Evolutionary conservation across 148 eudicot genomes (phyloP).

Genomic region (Rheum nobile): DNA sequence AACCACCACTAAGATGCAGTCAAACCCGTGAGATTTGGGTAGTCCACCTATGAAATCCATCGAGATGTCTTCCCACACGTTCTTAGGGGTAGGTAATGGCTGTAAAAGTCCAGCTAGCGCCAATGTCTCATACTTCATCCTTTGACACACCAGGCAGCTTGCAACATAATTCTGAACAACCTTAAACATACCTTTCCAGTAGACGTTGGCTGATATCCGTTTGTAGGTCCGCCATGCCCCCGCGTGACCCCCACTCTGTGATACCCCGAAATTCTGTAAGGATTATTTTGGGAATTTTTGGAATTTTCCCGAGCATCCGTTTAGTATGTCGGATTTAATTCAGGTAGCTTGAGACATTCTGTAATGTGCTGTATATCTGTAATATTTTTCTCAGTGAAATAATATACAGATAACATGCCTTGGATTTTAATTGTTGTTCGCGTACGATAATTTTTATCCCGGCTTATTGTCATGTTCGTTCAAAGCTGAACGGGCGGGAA

Average conservation of each 20-base stretch:
- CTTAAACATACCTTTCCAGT: neutral
- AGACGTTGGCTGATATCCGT: neutral
- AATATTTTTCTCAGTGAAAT: too few species aligned
- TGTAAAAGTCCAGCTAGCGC: neutral
- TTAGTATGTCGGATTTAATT: too few species aligned
- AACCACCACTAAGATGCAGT: neutral
- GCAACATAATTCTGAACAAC: neutral
- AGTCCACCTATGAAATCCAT: neutral
- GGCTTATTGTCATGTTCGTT: too few species aligned
- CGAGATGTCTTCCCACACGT: neutral
- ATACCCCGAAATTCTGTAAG: too few species aligned
- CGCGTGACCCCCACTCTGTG: neutral
- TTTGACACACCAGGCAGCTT: neutral
- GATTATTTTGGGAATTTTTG: too few species aligned
- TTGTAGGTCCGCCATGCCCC: neutral
- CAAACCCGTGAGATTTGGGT: neutral
- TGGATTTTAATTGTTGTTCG: too few species aligned
- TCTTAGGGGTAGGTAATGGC: neutral
- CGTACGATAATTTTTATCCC: too few species aligned
- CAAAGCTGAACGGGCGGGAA: too few species aligned
- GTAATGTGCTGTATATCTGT: too few species aligned
- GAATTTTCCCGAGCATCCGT: too few species aligned
- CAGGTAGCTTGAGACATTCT: too few species aligned
- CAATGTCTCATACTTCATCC: neutral
- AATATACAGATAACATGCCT: too few species aligned